These are phyloP conservation scores for Geotrichum restrictum DNA, from an alignment of 1,139 yeast species.

Conservation along the genomic window DNA sequence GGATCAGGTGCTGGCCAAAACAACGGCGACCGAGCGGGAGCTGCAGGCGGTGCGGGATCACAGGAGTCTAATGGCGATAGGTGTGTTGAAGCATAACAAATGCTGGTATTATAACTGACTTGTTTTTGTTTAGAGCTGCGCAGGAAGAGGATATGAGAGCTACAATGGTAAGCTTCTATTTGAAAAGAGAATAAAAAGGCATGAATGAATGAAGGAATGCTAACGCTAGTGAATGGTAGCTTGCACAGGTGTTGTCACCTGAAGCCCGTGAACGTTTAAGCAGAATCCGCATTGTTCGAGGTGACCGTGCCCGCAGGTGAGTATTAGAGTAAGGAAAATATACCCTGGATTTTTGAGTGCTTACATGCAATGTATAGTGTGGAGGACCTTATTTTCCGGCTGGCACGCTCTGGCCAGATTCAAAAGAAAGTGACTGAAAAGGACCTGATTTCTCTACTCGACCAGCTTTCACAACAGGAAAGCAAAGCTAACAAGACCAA, in stretches of 20 bases:
- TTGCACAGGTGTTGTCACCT: constrained; percentile 71
- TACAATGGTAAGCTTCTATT: constrained; percentile 30
- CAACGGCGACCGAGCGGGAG: constrained; percentile 14
- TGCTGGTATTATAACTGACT: too few relatives aligned
- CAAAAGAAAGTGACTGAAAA: constrained; percentile 67
- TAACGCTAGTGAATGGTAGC: constrained; percentile 35
- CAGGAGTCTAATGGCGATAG: constrained; percentile 13
- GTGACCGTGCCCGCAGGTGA: constrained; percentile 75
- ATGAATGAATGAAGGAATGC: neutral
- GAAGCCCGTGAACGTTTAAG: constrained; percentile 84
- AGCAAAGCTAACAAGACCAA: constrained; percentile 56
- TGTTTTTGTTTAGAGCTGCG: constrained; percentile 7
- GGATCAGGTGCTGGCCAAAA: constrained; percentile 11
- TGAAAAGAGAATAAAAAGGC: neutral
- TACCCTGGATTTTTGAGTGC: neutral
- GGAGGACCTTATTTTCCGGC: constrained; percentile 70
- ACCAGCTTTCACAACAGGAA: constrained; percentile 79
- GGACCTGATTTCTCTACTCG: constrained; percentile 77
- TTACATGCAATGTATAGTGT: constrained; percentile 41
- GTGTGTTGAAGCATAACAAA: constrained; percentile 11
- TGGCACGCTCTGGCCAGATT: constrained; percentile 77
- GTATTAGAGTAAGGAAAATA: neutral
- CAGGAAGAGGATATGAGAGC: constrained; percentile 39
- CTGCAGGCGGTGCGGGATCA: constrained; percentile 12
- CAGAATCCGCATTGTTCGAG: constrained; percentile 82